Conservation (phyloP, 441 rosid genomes). For the Gossypium schwendimanii region DNA sequence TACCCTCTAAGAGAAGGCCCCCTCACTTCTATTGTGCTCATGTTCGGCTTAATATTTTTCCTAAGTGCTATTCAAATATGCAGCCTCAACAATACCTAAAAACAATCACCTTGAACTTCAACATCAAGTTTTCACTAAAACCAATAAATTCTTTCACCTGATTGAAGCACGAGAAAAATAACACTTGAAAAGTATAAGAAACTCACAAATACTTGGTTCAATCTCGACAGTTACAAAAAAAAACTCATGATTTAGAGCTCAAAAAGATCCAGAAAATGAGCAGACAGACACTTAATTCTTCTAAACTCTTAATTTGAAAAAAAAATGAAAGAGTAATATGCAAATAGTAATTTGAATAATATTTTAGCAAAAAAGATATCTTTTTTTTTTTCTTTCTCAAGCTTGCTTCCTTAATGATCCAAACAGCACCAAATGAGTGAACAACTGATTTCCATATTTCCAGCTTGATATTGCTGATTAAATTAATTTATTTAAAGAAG, state of each 20-base stretch:
- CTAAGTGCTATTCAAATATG: neutral
- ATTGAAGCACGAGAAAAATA: neutral
- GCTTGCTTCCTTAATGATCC: neutral
- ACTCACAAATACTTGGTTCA: neutral
- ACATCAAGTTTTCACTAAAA: neutral
- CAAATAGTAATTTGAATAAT: neutral
- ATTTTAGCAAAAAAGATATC: neutral
- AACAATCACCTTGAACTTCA: neutral
- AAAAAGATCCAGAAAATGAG: neutral
- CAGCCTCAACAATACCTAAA: neutral
- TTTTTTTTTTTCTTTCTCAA: neutral
- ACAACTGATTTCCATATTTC: neutral
- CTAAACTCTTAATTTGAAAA: neutral
- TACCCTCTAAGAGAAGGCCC: constrained; percentile 34
- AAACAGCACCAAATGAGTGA: neutral
- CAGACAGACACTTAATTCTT: neutral
- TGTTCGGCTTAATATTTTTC: constrained; percentile 17
- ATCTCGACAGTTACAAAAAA: neutral
- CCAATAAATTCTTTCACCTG: neutral
- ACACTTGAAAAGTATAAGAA: neutral
- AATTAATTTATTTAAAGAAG: neutral
- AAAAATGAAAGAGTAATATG: neutral
- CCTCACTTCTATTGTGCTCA: constrained; percentile 52
- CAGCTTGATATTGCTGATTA: neutral
- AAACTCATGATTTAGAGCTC: neutral